phyloP scores from a whole-genome alignment of 768 basidiomycete species.

The Boletus rubescentipes region DNA sequence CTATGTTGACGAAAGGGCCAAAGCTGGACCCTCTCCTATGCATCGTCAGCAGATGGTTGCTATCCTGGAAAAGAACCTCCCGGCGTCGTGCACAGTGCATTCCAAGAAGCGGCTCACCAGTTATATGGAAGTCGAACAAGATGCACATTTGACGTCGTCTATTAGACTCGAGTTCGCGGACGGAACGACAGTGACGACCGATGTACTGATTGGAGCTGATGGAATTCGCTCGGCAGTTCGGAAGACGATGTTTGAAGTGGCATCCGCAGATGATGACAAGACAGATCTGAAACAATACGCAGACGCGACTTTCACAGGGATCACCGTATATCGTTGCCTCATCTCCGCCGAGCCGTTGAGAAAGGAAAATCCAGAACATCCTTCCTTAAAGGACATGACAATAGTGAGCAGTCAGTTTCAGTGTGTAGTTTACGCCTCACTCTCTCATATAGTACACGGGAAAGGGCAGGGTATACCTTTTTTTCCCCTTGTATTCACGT shows the following conservation, averaged over 20 bases:
- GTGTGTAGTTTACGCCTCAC: slow-evolving; percentile 7
- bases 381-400: slow-evolving; percentile 16
- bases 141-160: slow-evolving; percentile 27
- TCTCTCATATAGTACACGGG: slow-evolving; percentile 10
- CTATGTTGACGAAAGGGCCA: not conserved
- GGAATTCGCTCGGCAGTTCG: slow-evolving; percentile 38
- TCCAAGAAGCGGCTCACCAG: slow-evolving; percentile 18
- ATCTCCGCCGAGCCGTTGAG: slow-evolving; percentile 34
- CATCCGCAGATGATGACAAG: not conserved
- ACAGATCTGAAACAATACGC: slow-evolving; percentile 10
- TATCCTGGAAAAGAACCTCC: slow-evolving; percentile 18
- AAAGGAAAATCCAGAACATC: slow-evolving; percentile 23
- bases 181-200: slow-evolving; percentile 27
- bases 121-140: slow-evolving; percentile 9
- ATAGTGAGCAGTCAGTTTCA: slow-evolving; percentile 18
- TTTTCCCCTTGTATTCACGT: not conserved
- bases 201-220: slow-evolving; percentile 48
- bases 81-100: slow-evolving; percentile 18
- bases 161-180: slow-evolving; percentile 16
- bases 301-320: slow-evolving; percentile 43
- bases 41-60: slow-evolving; percentile 25
- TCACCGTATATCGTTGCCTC: slow-evolving; percentile 38
- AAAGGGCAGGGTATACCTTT: slow-evolving; percentile 7
- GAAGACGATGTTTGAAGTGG: slow-evolving; percentile 21
- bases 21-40: slow-evolving; percentile 12